These are phyloP conservation scores for Arthrinium puccinioides DNA, from an alignment of 2,329 filamentous ascomycete genomes.

Conservation along the genomic window DNA sequence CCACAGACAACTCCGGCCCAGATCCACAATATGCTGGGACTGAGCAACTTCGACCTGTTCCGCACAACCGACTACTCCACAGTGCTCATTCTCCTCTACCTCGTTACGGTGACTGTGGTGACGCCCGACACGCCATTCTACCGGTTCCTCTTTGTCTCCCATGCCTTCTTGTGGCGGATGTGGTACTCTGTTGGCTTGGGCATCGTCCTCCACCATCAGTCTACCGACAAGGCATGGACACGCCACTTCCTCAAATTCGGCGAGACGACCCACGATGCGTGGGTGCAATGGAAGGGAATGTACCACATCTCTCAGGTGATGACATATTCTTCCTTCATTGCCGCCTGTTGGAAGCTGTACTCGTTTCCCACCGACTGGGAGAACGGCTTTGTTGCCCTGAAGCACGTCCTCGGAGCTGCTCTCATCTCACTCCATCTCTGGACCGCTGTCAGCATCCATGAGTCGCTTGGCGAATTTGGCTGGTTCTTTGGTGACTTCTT, in stretches of 20 bases:
- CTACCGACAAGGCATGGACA: slow-evolving; percentile 88
- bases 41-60: slow-evolving; percentile 81
- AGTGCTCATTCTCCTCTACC: slow-evolving; percentile 67
- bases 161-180: slow-evolving; percentile 75
- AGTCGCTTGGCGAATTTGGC: slow-evolving; percentile 92
- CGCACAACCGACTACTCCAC: slow-evolving; percentile 79
- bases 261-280: slow-evolving; percentile 83
- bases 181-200: slow-evolving; percentile 92
- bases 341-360: slow-evolving; percentile 96
- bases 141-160: slow-evolving; percentile 72
- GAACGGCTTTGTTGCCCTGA: slow-evolving; percentile 76
- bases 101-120: slow-evolving; percentile 63
- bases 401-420: slow-evolving; percentile 76
- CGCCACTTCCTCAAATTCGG: slow-evolving; percentile 96
- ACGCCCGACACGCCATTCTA: slow-evolving; percentile 72
- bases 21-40: slow-evolving; percentile 77
- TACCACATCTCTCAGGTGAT: slow-evolving; percentile 90
- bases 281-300: slow-evolving; percentile 95
- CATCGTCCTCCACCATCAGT: slow-evolving; percentile 77
- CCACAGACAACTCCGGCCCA: slow-evolving; percentile 45
- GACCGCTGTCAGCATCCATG: slow-evolving; percentile 90
- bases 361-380: slow-evolving; percentile 77
- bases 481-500: slow-evolving; percentile 99
- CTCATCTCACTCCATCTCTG: slow-evolving; percentile 84
- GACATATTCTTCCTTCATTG: slow-evolving; percentile 82